A percentile compares a stretch with the other conserved stretches of the same genome.
Evolutionary conservation across 495 filamentous ascomycete species (phyloP).

Genomic region (Letharia lupina): DNA sequence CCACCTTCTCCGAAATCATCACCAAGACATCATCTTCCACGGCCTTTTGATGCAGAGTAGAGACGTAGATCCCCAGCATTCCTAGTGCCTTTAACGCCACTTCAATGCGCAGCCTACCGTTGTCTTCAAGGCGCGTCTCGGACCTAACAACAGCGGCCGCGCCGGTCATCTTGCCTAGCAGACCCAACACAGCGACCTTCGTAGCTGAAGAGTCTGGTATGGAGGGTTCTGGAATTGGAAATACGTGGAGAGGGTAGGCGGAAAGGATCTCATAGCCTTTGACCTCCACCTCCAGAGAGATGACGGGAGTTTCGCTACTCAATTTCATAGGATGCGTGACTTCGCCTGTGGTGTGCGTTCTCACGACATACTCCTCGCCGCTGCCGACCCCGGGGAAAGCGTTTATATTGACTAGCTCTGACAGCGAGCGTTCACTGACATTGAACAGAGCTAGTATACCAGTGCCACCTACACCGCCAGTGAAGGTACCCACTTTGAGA

Average conservation of each 20-base stretch:
- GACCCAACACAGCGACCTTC: slow-evolving; percentile 61
- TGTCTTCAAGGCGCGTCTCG: slow-evolving; percentile 47
- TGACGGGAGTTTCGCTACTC: slow-evolving; percentile 24
- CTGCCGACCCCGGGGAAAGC: slow-evolving; percentile 62
- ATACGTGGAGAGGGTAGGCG: slow-evolving; percentile 51
- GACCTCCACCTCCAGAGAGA: slow-evolving; percentile 52
- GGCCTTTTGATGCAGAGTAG: slow-evolving; percentile 48
- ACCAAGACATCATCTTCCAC: slow-evolving; percentile 66
- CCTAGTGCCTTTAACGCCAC: slow-evolving; percentile 74
- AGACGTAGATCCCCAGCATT: slow-evolving; percentile 62
- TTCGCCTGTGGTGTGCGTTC: slow-evolving; percentile 60
- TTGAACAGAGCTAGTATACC: slow-evolving; percentile 84
- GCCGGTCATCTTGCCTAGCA: slow-evolving; percentile 85
- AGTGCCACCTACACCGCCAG: slow-evolving; percentile 55
- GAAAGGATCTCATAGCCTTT: slow-evolving; percentile 77
- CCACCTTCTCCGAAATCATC: slow-evolving; percentile 57
- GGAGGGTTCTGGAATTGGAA: slow-evolving; percentile 9
- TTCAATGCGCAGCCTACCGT: slow-evolving; percentile 53
- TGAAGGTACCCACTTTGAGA: slow-evolving; percentile 71
- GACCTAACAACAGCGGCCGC: slow-evolving; percentile 62
- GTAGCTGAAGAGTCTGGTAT: slow-evolving; percentile 1
- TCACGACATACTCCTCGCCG: slow-evolving; percentile 55
- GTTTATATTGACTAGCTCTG: slow-evolving; percentile 57
- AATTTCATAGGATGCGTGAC: slow-evolving; percentile 44
- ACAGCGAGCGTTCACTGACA: slow-evolving; percentile 45